These are phyloP conservation scores for Cucurbita moschata DNA, from an alignment of 306 rosid species.

Conservation along the genomic window DNA sequence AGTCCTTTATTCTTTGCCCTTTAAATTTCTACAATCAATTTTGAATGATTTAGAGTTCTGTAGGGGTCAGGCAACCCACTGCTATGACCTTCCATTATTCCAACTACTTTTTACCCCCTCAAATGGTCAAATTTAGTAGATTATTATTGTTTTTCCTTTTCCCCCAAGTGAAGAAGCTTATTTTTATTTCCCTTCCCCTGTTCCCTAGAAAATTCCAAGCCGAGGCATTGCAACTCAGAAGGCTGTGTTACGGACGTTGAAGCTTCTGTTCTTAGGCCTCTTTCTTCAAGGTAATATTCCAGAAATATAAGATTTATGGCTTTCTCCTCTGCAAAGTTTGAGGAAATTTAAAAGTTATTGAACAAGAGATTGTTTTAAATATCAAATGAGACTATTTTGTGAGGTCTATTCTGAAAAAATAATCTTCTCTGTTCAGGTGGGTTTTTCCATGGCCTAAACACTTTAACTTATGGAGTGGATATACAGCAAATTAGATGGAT, in stretches of 20 bases:
- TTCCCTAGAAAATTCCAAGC: conserved; percentile 50
- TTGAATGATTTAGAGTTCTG: not conserved
- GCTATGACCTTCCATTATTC: not conserved
- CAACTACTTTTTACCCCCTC: not conserved
- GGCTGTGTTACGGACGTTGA: conserved; percentile 48
- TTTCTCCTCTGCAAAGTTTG: not conserved
- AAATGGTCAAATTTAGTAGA: not conserved
- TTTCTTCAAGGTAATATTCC: conserved; percentile 66
- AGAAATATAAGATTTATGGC: not conserved
- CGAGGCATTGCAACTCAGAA: conserved; percentile 45
- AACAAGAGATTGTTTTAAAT: not conserved
- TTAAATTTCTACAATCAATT: not conserved
- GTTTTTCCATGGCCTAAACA: conserved; percentile 59
- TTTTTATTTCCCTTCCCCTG: not conserved
- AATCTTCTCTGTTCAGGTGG: conserved; percentile 46
- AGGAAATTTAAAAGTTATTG: not conserved
- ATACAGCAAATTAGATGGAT: conserved; percentile 55
- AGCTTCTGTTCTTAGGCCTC: conserved; percentile 74
- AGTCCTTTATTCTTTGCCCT: conserved; percentile 1
- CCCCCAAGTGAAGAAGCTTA: not conserved
- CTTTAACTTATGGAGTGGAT: conserved; percentile 84
- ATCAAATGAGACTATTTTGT: not conserved
- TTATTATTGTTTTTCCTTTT: not conserved
- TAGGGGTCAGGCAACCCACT: not conserved
- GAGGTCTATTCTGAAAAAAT: conserved; percentile 8